These are phyloP conservation scores for Acer negundo DNA, from an alignment of 345 rosid species.

Conservation along the genomic window DNA sequence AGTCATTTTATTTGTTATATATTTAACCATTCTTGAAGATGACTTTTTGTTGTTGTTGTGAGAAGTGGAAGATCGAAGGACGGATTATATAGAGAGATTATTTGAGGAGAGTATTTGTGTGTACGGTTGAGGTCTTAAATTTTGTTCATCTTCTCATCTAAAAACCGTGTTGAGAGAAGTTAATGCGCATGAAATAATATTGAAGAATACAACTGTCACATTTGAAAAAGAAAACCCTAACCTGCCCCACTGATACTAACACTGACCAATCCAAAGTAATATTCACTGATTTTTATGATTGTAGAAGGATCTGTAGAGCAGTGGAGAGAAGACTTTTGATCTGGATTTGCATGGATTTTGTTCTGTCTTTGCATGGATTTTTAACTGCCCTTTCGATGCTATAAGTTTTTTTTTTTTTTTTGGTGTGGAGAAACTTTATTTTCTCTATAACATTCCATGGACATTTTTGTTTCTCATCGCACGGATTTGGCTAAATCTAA, in stretches of 20 bases:
- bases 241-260: conserved; percentile 6
- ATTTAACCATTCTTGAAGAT: not conserved
- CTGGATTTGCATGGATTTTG: conserved; percentile 13
- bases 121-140: conserved; percentile 27
- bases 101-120: not conserved
- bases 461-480: no score
- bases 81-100: conserved; percentile 24
- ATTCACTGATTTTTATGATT: not conserved
- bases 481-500: not conserved
- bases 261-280: not conserved
- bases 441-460: not conserved
- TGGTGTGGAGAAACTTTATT: not conserved
- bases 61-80: conserved; percentile 14
- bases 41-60: not conserved
- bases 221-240: conserved; percentile 23
- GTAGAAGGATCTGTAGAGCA: not conserved
- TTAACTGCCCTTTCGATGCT: not conserved
- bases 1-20: conserved; percentile 5
- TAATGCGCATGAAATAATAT: conserved; percentile 22
- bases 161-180: conserved; percentile 35
- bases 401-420: not conserved
- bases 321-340: conserved; percentile 21
- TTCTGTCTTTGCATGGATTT: not conserved
- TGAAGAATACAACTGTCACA: conserved; percentile 27
- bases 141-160: conserved; percentile 40